A percentile compares a stretch with the other conserved stretches of the same genome.
These are phyloP conservation scores for Haplosporangium sp. DNA, from an alignment of 371 early-diverging fungal species.

Conservation along the genomic window DNA sequence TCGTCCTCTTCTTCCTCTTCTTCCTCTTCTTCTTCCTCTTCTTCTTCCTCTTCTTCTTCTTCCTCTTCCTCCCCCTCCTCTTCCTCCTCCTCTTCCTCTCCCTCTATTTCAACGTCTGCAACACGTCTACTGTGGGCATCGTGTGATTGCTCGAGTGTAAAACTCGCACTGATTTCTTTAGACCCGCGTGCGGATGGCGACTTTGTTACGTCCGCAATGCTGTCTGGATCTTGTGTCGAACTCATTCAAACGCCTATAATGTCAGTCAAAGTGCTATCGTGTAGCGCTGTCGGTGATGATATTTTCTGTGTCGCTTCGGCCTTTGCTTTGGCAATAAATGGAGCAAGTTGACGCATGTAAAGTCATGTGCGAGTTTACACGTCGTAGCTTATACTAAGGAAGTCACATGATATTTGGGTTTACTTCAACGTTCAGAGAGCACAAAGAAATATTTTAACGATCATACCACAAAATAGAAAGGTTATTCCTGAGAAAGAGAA, in stretches of 20 bases:
- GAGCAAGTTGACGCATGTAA: too few relatives aligned
- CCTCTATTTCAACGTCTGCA: constrained; percentile 9
- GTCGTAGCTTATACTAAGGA: too few relatives aligned
- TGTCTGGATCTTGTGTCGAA: constrained; percentile 22
- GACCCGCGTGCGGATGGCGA: constrained; percentile 8
- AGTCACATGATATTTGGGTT: constrained; percentile 6
- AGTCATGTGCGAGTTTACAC: not conserved
- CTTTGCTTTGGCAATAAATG: not conserved
- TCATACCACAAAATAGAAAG: too few relatives aligned
- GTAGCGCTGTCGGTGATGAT: not conserved
- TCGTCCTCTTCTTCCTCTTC: constrained; percentile 51
- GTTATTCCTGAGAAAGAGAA: too few relatives aligned
- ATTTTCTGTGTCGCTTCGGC: not conserved
- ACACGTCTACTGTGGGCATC: constrained; percentile 23
- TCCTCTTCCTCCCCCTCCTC: constrained; percentile 37
- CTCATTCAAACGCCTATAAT: constrained; percentile 23
- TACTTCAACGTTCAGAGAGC: too few relatives aligned
- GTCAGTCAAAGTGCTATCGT: too few relatives aligned
- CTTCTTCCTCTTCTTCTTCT: constrained; percentile 33
- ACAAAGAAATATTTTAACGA: too few relatives aligned
- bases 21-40: constrained; percentile 34
- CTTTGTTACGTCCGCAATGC: constrained; percentile 12
- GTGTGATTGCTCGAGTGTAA: not conserved
- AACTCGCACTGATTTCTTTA: constrained; percentile 17
- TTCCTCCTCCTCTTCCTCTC: constrained; percentile 23